These are phyloP conservation scores for Boletales sp. DNA, from an alignment of 768 basidiomycete species.

Conservation along the genomic window DNA sequence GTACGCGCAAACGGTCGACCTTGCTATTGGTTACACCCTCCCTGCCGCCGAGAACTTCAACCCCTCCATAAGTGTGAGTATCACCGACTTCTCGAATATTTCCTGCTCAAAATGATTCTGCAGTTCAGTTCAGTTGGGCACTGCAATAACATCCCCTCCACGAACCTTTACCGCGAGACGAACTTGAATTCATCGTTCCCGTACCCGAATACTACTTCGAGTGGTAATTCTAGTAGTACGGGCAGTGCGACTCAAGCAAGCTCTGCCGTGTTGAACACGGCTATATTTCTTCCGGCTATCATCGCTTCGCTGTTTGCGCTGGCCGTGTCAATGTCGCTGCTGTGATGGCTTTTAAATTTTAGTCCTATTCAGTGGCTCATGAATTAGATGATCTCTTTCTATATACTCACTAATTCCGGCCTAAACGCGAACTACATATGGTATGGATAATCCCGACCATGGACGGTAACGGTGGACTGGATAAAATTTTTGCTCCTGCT, in stretches of 20 bases:
- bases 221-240: constrained; percentile 3
- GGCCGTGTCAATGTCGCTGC: constrained; percentile 6
- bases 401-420: constrained; percentile 20
- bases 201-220: constrained; percentile 35
- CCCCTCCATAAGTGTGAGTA: constrained; percentile 60
- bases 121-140: constrained; percentile 73
- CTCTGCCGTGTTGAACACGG: constrained; percentile 10
- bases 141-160: constrained; percentile 62
- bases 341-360: constrained; percentile 9
- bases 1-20: constrained; percentile 79
- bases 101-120: background rate
- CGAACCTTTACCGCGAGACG: constrained; percentile 82
- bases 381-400: constrained; percentile 4
- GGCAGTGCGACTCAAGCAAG: constrained; percentile 3
- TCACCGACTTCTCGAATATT: background rate
- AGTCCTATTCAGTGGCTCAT: background rate
- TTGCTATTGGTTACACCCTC: constrained; percentile 85
- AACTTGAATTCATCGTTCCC: constrained; percentile 70
- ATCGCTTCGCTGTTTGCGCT: constrained; percentile 13
- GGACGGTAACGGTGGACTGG: constrained; percentile 6
- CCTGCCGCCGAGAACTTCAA: constrained; percentile 65
- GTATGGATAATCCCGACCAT: constrained; percentile 18
- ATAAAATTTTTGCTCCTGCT: too few species aligned
- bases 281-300: constrained; percentile 10
- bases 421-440: background rate